Conservation (phyloP, 768 basidiomycete genomes). For the Naganishia vaughanmartiniae region DNA sequence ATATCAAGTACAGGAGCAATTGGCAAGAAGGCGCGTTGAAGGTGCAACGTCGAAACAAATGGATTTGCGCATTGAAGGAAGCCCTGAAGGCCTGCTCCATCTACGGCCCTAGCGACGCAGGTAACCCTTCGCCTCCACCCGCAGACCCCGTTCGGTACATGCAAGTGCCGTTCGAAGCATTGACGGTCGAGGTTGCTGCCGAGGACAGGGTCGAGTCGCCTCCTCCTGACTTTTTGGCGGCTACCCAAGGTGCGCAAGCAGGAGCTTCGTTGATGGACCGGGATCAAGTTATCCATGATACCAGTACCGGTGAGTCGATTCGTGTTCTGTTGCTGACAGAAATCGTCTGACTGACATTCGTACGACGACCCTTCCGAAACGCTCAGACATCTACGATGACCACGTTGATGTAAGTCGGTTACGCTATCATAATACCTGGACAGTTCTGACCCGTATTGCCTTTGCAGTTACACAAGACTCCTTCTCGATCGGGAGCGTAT, state of each 20-base stretch:
- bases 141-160: conserved; percentile 64
- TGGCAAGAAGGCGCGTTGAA: conserved; percentile 68
- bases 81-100: conserved; percentile 64
- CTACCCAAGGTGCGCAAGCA: conserved; percentile 46
- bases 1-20: conserved; percentile 87
- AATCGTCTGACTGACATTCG: neutral
- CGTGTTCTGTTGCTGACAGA: neutral
- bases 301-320: conserved; percentile 30
- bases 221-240: conserved; percentile 47
- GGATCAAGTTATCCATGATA: conserved; percentile 56
- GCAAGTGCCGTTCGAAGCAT: conserved; percentile 63
- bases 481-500: conserved; percentile 14
- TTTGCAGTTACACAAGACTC: conserved; percentile 19
- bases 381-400: conserved; percentile 27
- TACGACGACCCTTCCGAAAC: neutral
- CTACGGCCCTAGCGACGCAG: conserved; percentile 56
- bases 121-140: conserved; percentile 51
- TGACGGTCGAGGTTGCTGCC: conserved; percentile 45
- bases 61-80: conserved; percentile 81
- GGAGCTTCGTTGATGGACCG: conserved; percentile 61
- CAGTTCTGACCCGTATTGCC: neutral
- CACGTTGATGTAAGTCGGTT: conserved; percentile 26
- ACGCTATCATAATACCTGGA: neutral
- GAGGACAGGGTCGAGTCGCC: conserved; percentile 45
- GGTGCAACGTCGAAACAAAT: conserved; percentile 83